Conservation (phyloP, 257 asterid species). For the Echites panduratus region DNA sequence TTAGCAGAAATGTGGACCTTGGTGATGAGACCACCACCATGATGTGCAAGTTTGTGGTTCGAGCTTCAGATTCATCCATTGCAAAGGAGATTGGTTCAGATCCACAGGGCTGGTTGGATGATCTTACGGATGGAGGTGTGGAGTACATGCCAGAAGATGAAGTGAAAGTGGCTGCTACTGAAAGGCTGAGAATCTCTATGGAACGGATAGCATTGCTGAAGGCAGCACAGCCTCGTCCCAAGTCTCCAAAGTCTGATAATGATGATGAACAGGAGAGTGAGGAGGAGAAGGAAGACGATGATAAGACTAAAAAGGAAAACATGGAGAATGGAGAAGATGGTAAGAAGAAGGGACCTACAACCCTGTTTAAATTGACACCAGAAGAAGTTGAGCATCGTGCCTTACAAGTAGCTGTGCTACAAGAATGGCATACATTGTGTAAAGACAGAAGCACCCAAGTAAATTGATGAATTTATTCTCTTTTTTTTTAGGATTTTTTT, state of each 20-base stretch:
- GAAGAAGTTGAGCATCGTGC: constrained; percentile 91
- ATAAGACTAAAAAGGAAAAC: constrained; percentile 23
- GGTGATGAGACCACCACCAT: constrained; percentile 91
- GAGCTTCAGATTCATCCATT: constrained; percentile 78
- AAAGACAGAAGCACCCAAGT: constrained; percentile 57
- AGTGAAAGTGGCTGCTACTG: constrained; percentile 74
- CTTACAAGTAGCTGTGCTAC: constrained; percentile 72
- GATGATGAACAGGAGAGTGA: constrained; percentile 37
- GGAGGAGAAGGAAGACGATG: constrained; percentile 33
- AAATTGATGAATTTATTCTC: constrained; percentile 20
- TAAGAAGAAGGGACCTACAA: constrained; percentile 50
- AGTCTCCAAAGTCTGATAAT: constrained; percentile 43
- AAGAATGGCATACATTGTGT: constrained; percentile 79
- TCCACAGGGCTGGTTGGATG: constrained; percentile 89
- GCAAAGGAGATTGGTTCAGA: constrained; percentile 74
- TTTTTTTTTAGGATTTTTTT: not conserved
- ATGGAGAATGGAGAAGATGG: constrained; percentile 35
- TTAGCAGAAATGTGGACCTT: constrained; percentile 81
- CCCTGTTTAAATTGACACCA: constrained; percentile 57
- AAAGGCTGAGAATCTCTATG: constrained; percentile 73
- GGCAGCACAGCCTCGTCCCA: constrained; percentile 73
- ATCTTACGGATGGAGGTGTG: constrained; percentile 77
- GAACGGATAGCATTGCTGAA: constrained; percentile 73
- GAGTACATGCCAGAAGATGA: constrained; percentile 91
- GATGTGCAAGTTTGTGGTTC: constrained; percentile 85